Conservation (phyloP, 164 flowering plant species). For the Umbellularia californica region DNA sequence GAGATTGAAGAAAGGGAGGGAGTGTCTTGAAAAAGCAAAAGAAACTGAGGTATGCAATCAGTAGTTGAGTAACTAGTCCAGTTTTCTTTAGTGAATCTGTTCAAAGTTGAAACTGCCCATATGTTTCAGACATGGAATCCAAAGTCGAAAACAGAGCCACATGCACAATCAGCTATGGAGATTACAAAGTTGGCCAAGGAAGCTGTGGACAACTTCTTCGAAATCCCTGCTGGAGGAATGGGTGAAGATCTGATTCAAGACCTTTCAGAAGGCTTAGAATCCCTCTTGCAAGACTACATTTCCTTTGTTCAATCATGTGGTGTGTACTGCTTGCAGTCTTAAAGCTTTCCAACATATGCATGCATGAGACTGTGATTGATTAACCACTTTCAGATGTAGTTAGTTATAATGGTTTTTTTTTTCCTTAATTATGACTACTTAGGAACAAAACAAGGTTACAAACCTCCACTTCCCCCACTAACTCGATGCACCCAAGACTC, state of each 20-base stretch:
- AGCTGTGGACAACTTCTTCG: constrained; percentile 65
- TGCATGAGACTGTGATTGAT: no score
- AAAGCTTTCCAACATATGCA: no score
- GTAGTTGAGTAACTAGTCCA: no score
- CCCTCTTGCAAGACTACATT: constrained; percentile 57
- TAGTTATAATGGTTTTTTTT: no score
- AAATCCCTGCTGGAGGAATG: constrained; percentile 34
- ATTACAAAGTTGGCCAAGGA: constrained; percentile 56
- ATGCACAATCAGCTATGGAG: constrained; percentile 79
- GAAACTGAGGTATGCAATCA: constrained; percentile 65
- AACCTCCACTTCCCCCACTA: constrained; percentile 80
- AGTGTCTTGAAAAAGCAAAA: constrained; percentile 52
- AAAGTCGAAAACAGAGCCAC: constrained; percentile 78
- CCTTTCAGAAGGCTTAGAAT: constrained; percentile 64
- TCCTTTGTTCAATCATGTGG: constrained; percentile 72
- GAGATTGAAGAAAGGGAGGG: constrained; percentile 41
- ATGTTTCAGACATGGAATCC: constrained; percentile 85
- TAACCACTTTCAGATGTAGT: background rate
- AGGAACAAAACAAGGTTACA: constrained; percentile 78
- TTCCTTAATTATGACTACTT: background rate
- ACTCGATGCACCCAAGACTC: constrained; percentile 82
- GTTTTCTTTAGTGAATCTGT: background rate
- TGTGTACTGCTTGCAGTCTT: constrained; percentile 7
- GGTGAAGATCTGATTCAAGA: constrained; percentile 61
- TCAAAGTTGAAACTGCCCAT: no score